phyloP scores from a whole-genome alignment of 2,329 filamentous ascomycete genomes.

The Xylariaceae sp. region DNA sequence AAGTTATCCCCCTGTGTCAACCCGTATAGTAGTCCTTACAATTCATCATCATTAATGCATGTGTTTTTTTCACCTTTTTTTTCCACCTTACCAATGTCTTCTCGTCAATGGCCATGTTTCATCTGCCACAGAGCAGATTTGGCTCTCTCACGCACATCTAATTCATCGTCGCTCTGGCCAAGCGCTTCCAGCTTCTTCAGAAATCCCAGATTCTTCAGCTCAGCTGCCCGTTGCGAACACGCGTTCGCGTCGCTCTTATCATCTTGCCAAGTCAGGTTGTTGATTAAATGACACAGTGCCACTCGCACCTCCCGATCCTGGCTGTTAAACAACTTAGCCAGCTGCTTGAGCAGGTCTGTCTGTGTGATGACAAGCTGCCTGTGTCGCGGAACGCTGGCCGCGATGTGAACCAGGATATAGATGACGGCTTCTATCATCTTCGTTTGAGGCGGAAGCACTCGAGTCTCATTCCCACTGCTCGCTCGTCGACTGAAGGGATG shows the following conservation, averaged over 20 bases:
- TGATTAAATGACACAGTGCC: slow-evolving; percentile 75
- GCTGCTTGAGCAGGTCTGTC: slow-evolving; percentile 64
- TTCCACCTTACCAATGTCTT: background rate
- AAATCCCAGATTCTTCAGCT: slow-evolving; percentile 68
- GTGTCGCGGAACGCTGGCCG: slow-evolving; percentile 72
- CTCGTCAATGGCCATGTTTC: slow-evolving; percentile 36
- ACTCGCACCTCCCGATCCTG: slow-evolving; percentile 67
- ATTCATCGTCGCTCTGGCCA: slow-evolving; percentile 60
- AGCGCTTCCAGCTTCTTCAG: slow-evolving; percentile 58
- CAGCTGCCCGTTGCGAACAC: slow-evolving; percentile 60
- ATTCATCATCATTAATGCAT: slow-evolving; percentile 2
- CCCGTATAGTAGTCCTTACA: slow-evolving; percentile 3
- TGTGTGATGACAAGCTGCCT: slow-evolving; percentile 73
- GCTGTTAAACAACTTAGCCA: slow-evolving; percentile 69
- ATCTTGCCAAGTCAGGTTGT: slow-evolving; percentile 80
- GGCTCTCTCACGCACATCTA: slow-evolving; percentile 78
- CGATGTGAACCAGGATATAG: slow-evolving; percentile 81
- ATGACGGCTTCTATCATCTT: slow-evolving; percentile 74
- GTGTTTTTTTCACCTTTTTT: no score
- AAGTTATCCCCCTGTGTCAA: slow-evolving; percentile 1
- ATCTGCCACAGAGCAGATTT: slow-evolving; percentile 75
- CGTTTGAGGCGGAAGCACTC: slow-evolving; percentile 51
- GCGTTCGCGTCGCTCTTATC: slow-evolving; percentile 60
- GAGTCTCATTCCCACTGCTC: slow-evolving; percentile 35
- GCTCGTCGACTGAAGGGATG: slow-evolving; percentile 46